Conservation (phyloP, 2,329 filamentous ascomycete genomes). For the Lizonia empirigonia region DNA sequence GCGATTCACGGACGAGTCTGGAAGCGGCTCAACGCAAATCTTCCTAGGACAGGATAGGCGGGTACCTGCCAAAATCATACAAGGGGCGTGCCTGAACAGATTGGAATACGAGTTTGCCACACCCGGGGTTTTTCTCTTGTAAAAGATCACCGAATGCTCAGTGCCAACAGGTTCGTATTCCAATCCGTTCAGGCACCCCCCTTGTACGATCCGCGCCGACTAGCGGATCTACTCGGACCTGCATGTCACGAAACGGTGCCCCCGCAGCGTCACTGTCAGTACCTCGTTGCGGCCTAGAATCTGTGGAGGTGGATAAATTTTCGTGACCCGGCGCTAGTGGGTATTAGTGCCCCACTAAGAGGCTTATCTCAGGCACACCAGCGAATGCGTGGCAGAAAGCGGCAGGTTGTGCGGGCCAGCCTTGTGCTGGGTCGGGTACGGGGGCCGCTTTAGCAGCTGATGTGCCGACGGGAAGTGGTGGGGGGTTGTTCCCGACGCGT, state of each 20-base stretch:
- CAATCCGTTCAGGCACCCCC: no score
- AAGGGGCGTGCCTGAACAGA: no score
- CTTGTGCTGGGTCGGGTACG: neutral
- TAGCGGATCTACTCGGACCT: no score
- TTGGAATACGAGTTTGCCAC: no score
- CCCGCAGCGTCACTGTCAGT: conserved; percentile 1
- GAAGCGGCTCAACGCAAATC: conserved; percentile 6
- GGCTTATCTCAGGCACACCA: conserved; percentile 5
- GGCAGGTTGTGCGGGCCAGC: neutral
- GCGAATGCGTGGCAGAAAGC: neutral
- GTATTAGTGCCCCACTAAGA: no score
- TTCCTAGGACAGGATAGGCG: neutral
- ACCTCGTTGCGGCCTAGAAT: conserved; percentile 7
- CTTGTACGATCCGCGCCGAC: no score
- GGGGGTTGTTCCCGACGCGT: no score
- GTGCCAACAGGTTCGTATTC: no score
- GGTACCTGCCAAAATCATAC: conserved; percentile 7
- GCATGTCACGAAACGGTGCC: neutral
- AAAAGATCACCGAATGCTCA: no score
- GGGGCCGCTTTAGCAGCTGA: neutral
- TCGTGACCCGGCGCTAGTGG: neutral
- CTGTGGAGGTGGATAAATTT: conserved; percentile 8
- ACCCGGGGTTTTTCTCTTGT: no score
- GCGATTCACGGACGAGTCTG: neutral
- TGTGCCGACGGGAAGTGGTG: no score